phyloP scores from a whole-genome alignment of 768 basidiomycete species.

The Russula earlei region DNA sequence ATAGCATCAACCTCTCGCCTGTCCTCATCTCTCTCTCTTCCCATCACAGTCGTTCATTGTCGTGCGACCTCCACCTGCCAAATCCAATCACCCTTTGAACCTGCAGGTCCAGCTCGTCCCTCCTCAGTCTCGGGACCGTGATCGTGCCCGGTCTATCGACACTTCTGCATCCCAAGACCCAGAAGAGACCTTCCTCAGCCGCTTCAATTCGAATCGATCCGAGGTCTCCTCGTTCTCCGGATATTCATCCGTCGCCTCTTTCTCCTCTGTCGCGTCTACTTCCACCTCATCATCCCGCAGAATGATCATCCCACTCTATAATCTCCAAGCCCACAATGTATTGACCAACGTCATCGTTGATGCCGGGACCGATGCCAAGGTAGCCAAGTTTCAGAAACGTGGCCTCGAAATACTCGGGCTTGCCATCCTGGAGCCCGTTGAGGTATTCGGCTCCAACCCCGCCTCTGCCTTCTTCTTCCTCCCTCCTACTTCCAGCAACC shows the following conservation, averaged over 20 bases:
- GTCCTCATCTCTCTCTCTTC: background rate
- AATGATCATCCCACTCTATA: slow-evolving; percentile 79
- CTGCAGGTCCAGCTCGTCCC: slow-evolving; percentile 89
- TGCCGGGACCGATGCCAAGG: slow-evolving; percentile 60
- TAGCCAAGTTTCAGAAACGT: slow-evolving; percentile 62
- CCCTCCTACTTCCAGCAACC: slow-evolving; percentile 19
- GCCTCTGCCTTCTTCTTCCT: slow-evolving; percentile 12
- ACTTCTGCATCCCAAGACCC: slow-evolving; percentile 26
- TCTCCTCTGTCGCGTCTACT: slow-evolving; percentile 27
- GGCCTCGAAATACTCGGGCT: slow-evolving; percentile 73
- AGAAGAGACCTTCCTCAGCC: slow-evolving; percentile 26
- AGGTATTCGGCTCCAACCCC: slow-evolving; percentile 44
- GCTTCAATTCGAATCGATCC: slow-evolving; percentile 45
- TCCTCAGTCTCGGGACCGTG: slow-evolving; percentile 39
- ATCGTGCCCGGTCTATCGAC: slow-evolving; percentile 36
- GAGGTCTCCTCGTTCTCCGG: slow-evolving; percentile 36
- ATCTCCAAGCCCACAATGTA: slow-evolving; percentile 80
- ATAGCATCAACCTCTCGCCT: background rate
- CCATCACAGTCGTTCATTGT: slow-evolving; percentile 71
- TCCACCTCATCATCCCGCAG: slow-evolving; percentile 45
- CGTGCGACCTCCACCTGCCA: slow-evolving; percentile 81
- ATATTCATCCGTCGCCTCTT: slow-evolving; percentile 40
- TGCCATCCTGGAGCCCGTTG: slow-evolving; percentile 70
- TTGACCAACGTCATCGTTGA: slow-evolving; percentile 80
- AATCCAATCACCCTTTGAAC: slow-evolving; percentile 80